These are phyloP conservation scores for Candida ficus DNA, from an alignment of 805 yeast genomes.

Conservation along the genomic window DNA sequence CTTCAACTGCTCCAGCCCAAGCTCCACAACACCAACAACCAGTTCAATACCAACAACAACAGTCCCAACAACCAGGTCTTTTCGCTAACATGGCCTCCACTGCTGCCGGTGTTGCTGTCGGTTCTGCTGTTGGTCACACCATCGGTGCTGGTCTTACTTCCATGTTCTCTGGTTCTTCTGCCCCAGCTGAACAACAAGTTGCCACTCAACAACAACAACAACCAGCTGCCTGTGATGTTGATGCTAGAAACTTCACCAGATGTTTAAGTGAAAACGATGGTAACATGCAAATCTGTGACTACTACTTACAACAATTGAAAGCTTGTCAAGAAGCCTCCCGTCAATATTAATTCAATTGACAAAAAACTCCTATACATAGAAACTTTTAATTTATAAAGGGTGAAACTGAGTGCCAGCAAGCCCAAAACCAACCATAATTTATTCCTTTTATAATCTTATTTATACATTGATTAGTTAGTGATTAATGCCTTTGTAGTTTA, in stretches of 20 bases:
- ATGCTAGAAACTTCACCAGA: slow-evolving; percentile 92
- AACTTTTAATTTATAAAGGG: neutral
- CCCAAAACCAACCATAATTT: no score
- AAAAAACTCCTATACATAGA: slow-evolving; percentile 1
- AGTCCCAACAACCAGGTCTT: slow-evolving; percentile 74
- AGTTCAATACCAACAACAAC: slow-evolving; percentile 48
- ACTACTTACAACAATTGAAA: slow-evolving; percentile 93
- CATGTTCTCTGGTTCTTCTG: slow-evolving; percentile 77
- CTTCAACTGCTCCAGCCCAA: slow-evolving; percentile 60
- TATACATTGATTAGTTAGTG: no score
- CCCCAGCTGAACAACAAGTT: slow-evolving; percentile 41
- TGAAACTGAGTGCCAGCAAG: neutral
- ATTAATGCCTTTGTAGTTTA: no score
- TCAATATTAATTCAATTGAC: slow-evolving; percentile 48
- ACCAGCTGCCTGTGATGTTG: slow-evolving; percentile 72
- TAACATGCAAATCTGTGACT: slow-evolving; percentile 95
- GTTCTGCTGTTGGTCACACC: slow-evolving; percentile 96
- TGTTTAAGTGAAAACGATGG: slow-evolving; percentile 93
- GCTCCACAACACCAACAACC: slow-evolving; percentile 46
- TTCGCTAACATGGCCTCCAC: slow-evolving; percentile 98
- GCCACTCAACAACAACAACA: slow-evolving; percentile 34
- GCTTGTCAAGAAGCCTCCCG: slow-evolving; percentile 95
- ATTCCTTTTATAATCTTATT: neutral
- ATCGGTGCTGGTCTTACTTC: slow-evolving; percentile 90
- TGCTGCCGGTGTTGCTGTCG: slow-evolving; percentile 99